Evolutionary conservation across 495 filamentous ascomycete species (phyloP).

Genomic region (Friedmanniomyces endolithicus): DNA sequence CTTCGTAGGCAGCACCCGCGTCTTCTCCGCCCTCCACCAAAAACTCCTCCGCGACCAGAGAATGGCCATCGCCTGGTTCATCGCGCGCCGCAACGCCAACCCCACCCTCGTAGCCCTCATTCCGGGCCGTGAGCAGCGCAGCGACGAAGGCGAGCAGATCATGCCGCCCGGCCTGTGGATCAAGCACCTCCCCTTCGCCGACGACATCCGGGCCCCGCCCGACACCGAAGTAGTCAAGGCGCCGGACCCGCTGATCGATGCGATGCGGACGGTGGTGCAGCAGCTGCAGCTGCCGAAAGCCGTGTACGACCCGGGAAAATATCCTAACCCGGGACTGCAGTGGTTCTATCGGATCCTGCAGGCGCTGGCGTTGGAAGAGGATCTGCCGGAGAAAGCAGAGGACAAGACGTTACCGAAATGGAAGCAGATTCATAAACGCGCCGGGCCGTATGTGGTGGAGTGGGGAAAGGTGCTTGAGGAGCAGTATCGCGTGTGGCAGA

Average conservation of each 20-base stretch:
- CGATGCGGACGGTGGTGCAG: constrained; percentile 68
- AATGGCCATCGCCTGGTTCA: constrained; percentile 78
- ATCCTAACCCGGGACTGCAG: constrained; percentile 89
- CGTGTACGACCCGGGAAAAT: constrained; percentile 67
- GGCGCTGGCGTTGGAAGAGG: constrained; percentile 83
- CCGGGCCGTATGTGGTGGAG: constrained; percentile 60
- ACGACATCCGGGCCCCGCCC: constrained; percentile 72
- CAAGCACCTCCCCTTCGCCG: constrained; percentile 74
- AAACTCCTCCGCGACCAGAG: constrained; percentile 69
- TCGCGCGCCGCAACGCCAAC: constrained; percentile 63
- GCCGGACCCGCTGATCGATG: constrained; percentile 59
- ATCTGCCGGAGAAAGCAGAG: constrained; percentile 63
- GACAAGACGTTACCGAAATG: constrained; percentile 81
- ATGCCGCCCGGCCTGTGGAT: constrained; percentile 84
- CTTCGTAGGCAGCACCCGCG: constrained; percentile 78
- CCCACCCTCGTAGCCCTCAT: constrained; percentile 72
- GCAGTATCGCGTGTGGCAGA: constrained; percentile 35
- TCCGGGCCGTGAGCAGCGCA: constrained; percentile 54
- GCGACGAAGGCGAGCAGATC: constrained; percentile 52
- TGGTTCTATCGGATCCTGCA: constrained; percentile 97
- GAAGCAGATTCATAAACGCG: constrained; percentile 73
- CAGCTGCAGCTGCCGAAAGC: constrained; percentile 85
- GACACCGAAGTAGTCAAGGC: constrained; percentile 46
- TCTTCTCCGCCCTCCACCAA: constrained; percentile 82
- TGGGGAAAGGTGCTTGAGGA: constrained; percentile 61